Evolutionary conservation across 2,329 filamentous ascomycete genomes (phyloP).

Genomic region (Diaporthe ilicicola): DNA sequence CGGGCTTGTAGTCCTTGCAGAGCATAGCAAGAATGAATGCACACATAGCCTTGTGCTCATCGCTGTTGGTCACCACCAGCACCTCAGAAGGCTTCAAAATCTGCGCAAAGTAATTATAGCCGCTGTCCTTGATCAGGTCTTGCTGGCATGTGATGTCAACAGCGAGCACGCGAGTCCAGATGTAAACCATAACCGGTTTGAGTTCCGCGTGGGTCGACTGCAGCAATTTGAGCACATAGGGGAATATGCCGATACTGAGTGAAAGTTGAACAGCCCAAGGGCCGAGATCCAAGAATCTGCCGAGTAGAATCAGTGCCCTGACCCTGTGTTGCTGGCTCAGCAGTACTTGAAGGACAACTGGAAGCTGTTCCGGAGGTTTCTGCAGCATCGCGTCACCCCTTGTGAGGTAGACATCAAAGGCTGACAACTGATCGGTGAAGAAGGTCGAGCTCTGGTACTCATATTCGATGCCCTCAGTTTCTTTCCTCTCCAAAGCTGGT

Average conservation of each 20-base stretch:
- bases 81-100: constrained; percentile 87
- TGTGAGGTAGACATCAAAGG: constrained; percentile 93
- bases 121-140: constrained; percentile 95
- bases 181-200: constrained; percentile 99
- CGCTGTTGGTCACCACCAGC: constrained; percentile 85
- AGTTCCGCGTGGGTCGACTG: constrained; percentile 94
- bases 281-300: constrained; percentile 92
- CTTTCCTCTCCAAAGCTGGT: constrained; percentile 83
- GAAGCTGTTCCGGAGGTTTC: constrained; percentile 91
- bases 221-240: constrained; percentile 95
- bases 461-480: constrained; percentile 77
- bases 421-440: constrained; percentile 95
- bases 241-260: constrained; percentile 97
- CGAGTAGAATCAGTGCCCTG: constrained; percentile 87
- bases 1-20: constrained; percentile 92
- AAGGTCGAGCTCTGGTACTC: constrained; percentile 95
- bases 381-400: constrained; percentile 83
- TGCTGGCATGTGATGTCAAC: constrained; percentile 94
- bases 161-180: constrained; percentile 95
- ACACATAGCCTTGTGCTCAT: constrained; percentile 98
- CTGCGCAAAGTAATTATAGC: constrained; percentile 94
- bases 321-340: constrained; percentile 95
- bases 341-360: constrained; percentile 94
- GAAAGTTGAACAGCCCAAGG: constrained; percentile 99
- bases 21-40: constrained; percentile 96